A percentile compares a stretch with the other conserved stretches of the same genome.
phyloP scores from a whole-genome alignment of 1,284 basidiomycete genomes.

The Mycena citricolor region DNA sequence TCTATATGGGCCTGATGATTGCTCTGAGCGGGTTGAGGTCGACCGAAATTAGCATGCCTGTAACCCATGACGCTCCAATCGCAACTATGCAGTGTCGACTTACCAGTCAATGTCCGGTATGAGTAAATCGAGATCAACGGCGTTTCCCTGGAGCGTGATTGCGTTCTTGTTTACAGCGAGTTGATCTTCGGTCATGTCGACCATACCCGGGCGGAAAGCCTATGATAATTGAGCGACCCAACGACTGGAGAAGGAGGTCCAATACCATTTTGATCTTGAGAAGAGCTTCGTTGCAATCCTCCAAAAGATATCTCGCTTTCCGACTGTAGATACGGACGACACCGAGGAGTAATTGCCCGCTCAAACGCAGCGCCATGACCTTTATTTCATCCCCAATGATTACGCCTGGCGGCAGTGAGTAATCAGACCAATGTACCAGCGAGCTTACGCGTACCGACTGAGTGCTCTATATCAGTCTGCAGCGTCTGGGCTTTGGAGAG shows the following conservation, averaged over 20 bases:
- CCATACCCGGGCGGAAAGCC: constrained; percentile 91
- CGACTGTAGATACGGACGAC: constrained; percentile 97
- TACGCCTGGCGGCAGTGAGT: constrained; percentile 53
- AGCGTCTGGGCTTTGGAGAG: constrained; percentile 94
- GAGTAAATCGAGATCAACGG: constrained; percentile 76
- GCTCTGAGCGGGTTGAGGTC: constrained; percentile 63
- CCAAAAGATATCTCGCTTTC: constrained; percentile 95
- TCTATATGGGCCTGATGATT: constrained; percentile 80
- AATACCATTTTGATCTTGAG: constrained; percentile 93
- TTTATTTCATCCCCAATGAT: constrained; percentile 89
- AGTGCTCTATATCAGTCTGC: constrained; percentile 92
- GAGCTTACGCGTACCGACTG: constrained; percentile 65
- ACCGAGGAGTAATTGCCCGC: constrained; percentile 92
- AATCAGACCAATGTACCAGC: neutral
- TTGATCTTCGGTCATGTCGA: constrained; percentile 95
- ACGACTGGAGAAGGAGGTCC: neutral
- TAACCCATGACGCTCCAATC: constrained; percentile 9
- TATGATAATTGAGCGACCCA: constrained; percentile 31
- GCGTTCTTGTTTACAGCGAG: constrained; percentile 83
- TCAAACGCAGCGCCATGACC: constrained; percentile 90
- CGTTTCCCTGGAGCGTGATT: constrained; percentile 78
- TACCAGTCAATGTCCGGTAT: constrained; percentile 82
- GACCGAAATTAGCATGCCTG: constrained; percentile 76
- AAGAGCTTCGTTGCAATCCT: constrained; percentile 96
- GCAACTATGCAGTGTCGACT: constrained; percentile 18